Percentiles rank a stretch among this genome's conserved stretches.
phyloP scores from a whole-genome alignment of 2,329 filamentous ascomycete genomes.

The Neurospora crassa region DNA sequence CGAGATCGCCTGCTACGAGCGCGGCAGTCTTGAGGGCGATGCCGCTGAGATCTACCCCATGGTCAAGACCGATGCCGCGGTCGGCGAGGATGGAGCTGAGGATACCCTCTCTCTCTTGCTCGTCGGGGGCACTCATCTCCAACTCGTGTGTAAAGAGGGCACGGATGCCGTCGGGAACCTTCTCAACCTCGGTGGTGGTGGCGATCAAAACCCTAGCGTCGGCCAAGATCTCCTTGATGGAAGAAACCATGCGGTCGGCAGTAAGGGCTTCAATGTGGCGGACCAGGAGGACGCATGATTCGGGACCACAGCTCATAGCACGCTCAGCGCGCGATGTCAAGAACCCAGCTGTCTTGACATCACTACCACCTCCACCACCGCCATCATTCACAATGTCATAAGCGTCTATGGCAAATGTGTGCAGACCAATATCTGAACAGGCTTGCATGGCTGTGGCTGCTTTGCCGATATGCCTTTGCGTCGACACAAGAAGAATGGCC shows the following conservation, averaged over 20 bases:
- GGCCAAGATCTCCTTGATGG: conserved; percentile 74
- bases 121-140: conserved; percentile 86
- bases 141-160: conserved; percentile 93
- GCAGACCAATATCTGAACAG: conserved; percentile 81
- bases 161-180: conserved; percentile 81
- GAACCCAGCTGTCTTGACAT: conserved; percentile 90
- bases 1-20: conserved; percentile 84
- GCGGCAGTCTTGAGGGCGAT: conserved; percentile 94
- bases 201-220: conserved; percentile 77
- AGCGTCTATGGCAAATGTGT: conserved; percentile 80
- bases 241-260: conserved; percentile 79
- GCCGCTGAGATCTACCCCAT: conserved; percentile 72
- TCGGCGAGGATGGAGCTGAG: conserved; percentile 69
- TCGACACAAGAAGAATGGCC: conserved; percentile 80
- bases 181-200: conserved; percentile 91
- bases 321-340: conserved; percentile 80
- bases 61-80: conserved; percentile 65
- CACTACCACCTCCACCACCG: conserved; percentile 64
- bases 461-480: conserved; percentile 90
- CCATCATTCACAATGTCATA: conserved; percentile 94
- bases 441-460: conserved; percentile 66
- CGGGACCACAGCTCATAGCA: conserved; percentile 77
- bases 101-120: conserved; percentile 83
- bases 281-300: conserved; percentile 76
- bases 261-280: conserved; percentile 85